A percentile compares a stretch with the other conserved stretches of the same genome.
Conservation (phyloP, 2,329 filamentous ascomycete species). For the Eutypella sp. region DNA sequence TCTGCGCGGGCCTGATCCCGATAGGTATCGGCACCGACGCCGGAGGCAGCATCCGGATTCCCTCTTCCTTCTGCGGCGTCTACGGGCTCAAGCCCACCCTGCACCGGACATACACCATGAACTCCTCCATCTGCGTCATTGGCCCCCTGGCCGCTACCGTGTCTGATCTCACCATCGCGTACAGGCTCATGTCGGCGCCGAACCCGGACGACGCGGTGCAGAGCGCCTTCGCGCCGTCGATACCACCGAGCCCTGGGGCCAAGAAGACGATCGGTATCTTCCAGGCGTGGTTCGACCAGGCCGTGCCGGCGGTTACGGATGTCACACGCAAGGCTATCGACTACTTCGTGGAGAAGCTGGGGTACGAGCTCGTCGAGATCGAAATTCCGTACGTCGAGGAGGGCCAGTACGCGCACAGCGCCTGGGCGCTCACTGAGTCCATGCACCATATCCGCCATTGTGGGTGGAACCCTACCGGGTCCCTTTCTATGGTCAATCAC, state of each 20-base stretch:
- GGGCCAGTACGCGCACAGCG: slow-evolving; percentile 70
- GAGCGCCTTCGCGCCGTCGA: slow-evolving; percentile 56
- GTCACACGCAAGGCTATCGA: slow-evolving; percentile 56
- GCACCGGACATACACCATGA: slow-evolving; percentile 57
- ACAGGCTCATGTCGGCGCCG: slow-evolving; percentile 71
- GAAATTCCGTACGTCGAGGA: slow-evolving; percentile 62
- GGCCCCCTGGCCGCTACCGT: slow-evolving; percentile 75
- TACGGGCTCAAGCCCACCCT: slow-evolving; percentile 80
- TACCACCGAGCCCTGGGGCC: slow-evolving; percentile 34
- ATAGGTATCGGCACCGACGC: slow-evolving; percentile 71
- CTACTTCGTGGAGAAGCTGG: slow-evolving; percentile 41
- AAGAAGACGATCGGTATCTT: slow-evolving; percentile 67
- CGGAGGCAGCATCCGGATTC: slow-evolving; percentile 71
- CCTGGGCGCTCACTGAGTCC: slow-evolving; percentile 72
- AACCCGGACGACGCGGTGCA: slow-evolving; percentile 59
- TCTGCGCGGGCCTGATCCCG: slow-evolving; percentile 68
- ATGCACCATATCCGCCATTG: slow-evolving; percentile 42
- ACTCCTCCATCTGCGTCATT: slow-evolving; percentile 54
- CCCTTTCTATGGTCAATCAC: slow-evolving; percentile 53
- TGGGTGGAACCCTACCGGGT: slow-evolving; percentile 40
- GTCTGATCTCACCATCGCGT: slow-evolving; percentile 75
- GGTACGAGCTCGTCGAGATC: slow-evolving; percentile 54
- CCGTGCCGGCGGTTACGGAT: slow-evolving; percentile 58
- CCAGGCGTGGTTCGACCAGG: slow-evolving; percentile 62
- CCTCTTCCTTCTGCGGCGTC: slow-evolving; percentile 69